These are phyloP conservation scores for Gymnopilus dilepis DNA, from an alignment of 768 basidiomycete species.

Conservation along the genomic window DNA sequence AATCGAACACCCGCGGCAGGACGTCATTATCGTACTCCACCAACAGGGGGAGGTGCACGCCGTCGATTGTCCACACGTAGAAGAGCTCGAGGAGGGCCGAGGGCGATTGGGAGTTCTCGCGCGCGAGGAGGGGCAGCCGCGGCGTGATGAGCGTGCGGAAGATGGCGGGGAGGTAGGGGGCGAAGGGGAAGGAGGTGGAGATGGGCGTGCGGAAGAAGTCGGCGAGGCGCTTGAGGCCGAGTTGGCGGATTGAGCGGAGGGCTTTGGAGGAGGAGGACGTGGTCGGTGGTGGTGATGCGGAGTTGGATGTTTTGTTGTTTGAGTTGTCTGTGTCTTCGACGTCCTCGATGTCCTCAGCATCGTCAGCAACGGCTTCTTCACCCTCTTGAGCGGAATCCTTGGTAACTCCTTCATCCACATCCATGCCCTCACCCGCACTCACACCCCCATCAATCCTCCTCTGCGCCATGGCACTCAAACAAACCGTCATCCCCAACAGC, in stretches of 20 bases:
- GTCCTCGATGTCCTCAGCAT: conserved; percentile 37
- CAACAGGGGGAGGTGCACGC: conserved; percentile 64
- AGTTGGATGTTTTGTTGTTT: too few species aligned
- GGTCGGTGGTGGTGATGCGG: too few species aligned
- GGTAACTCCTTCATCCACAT: too few species aligned
- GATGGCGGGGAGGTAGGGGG: conserved; percentile 66
- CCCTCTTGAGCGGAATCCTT: conserved; percentile 26
- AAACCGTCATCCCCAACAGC: conserved; percentile 71
- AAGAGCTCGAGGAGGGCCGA: conserved; percentile 89
- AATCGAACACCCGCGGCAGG: conserved; percentile 81
- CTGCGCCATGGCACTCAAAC: conserved; percentile 71
- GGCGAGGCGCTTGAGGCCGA: conserved; percentile 83
- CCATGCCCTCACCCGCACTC: too few species aligned
- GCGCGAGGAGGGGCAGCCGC: conserved; percentile 72
- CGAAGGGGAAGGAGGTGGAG: conserved; percentile 76
- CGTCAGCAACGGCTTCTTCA: too few species aligned
- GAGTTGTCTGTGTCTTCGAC: conserved; percentile 33
- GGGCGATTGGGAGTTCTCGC: conserved; percentile 91
- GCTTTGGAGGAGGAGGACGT: too few species aligned
- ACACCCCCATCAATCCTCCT: conserved; percentile 46
- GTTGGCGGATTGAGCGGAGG: conserved; percentile 73
- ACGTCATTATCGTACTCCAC: conserved; percentile 70
- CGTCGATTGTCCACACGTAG: conserved; percentile 70
- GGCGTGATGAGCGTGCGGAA: conserved; percentile 83
- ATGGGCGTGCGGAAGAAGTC: conserved; percentile 91